Evolutionary conservation across 805 yeast genomes (phyloP).

Genomic region (Cyberlindnera saturnus): DNA sequence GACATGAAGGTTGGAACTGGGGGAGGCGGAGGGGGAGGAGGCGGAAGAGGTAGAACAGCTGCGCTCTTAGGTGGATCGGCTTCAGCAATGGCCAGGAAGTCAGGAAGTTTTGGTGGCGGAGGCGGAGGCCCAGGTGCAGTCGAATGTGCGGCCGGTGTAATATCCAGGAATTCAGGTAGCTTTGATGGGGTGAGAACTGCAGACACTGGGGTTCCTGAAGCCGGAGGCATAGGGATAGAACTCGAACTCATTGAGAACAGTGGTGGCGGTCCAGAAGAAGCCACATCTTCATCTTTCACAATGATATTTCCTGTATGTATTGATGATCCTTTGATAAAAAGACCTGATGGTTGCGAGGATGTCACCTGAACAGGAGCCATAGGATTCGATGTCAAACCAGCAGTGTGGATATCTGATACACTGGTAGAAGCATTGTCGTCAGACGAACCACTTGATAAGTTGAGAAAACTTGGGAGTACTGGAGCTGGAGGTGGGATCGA

Average conservation of each 20-base stretch:
- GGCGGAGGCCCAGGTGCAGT: neutral
- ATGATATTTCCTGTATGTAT: neutral
- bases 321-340: neutral
- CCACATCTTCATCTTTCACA: no score
- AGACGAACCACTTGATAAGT: neutral
- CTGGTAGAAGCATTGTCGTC: no score
- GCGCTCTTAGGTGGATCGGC: neutral
- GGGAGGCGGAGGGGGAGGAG: slow-evolving; percentile 26
- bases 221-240: no score
- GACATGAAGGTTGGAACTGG: slow-evolving; percentile 14
- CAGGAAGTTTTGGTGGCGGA: slow-evolving; percentile 2
- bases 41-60: slow-evolving; percentile 13
- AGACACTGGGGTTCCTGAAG: no score
- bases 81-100: neutral
- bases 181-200: neutral
- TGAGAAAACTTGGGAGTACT: neutral
- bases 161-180: neutral
- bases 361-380: no score
- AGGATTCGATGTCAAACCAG: no score
- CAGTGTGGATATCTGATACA: no score
- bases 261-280: no score
- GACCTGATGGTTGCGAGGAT: no score
- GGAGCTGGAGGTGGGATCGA: slow-evolving; percentile 18
- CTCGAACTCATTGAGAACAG: no score
- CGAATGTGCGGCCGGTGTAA: no score